Conservation (phyloP, 306 rosid species). For the Malus asiatica region DNA sequence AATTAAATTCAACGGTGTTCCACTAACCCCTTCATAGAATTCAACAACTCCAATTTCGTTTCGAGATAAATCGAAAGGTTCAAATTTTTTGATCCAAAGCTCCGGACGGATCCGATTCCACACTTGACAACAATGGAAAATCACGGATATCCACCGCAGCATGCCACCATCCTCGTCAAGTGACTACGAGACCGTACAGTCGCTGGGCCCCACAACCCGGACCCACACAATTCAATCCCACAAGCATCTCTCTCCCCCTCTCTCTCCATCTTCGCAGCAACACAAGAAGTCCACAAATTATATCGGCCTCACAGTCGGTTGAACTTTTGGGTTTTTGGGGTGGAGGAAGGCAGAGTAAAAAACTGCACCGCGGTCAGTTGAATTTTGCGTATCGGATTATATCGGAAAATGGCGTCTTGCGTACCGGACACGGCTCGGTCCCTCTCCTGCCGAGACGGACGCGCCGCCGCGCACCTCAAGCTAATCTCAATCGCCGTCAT, state of each 20-base stretch:
- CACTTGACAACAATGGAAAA: neutral
- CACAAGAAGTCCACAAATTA: neutral
- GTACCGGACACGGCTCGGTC: slow-evolving; percentile 31
- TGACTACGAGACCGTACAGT: neutral
- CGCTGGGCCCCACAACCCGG: neutral
- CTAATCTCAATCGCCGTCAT: slow-evolving; percentile 54
- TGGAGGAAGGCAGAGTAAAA: too few species aligned
- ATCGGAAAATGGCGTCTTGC: slow-evolving; percentile 42
- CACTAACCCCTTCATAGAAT: too few species aligned
- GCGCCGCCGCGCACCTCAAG: slow-evolving; percentile 65
- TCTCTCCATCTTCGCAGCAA: neutral
- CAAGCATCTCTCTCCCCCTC: neutral
- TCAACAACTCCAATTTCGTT: too few species aligned
- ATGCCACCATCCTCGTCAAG: neutral
- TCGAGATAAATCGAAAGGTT: too few species aligned
- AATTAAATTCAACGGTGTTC: too few species aligned
- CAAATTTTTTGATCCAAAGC: too few species aligned
- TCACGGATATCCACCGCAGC: neutral
- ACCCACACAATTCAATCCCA: neutral
- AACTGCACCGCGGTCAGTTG: neutral
- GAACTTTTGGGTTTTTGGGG: too few species aligned
- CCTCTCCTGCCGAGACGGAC: slow-evolving; percentile 47
- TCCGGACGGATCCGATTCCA: too few species aligned
- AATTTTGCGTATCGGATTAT: neutral
- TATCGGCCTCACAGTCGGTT: neutral